These are phyloP conservation scores for Cladophialophora immunda DNA, from an alignment of 2,329 filamentous ascomycete genomes.

Conservation along the genomic window DNA sequence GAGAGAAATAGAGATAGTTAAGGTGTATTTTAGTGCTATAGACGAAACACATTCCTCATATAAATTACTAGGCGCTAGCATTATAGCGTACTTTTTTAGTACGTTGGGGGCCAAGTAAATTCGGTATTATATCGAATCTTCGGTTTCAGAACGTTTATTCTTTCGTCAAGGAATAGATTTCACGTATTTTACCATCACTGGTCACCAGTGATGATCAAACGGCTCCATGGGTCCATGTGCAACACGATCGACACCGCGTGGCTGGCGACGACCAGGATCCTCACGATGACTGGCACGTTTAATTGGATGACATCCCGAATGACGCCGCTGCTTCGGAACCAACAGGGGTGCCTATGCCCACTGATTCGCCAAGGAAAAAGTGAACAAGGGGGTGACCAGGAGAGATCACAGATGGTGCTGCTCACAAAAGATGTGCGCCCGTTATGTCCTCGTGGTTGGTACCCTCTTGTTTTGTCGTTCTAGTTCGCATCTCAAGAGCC, in stretches of 20 bases:
- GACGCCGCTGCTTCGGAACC: conserved; percentile 24
- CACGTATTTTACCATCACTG: too few species aligned
- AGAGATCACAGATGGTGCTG: not conserved
- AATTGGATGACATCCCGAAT: conserved; percentile 11
- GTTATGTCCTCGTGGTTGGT: not conserved
- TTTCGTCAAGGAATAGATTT: too few species aligned
- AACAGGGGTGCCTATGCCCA: conserved; percentile 17
- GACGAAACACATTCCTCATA: too few species aligned
- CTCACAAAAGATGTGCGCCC: not conserved
- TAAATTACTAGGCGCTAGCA: too few species aligned
- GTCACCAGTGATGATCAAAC: conserved; percentile 36
- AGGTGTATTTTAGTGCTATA: too few species aligned
- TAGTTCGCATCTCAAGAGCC: not conserved
- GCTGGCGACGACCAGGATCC: conserved; percentile 25
- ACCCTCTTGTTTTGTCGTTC: not conserved
- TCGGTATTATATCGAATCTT: too few species aligned
- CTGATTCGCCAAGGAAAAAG: conserved; percentile 14
- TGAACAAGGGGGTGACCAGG: not conserved
- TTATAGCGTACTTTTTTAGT: too few species aligned
- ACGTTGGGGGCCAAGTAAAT: too few species aligned
- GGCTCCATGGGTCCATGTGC: conserved; percentile 32
- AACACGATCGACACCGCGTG: conserved; percentile 34
- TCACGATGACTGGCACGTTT: conserved; percentile 17
- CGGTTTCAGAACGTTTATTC: too few species aligned
- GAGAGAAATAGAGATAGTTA: too few species aligned